Base-by-base conservation (phyloP, 177 flowering plant species). In the Tripterygium wilfordii region DNA sequence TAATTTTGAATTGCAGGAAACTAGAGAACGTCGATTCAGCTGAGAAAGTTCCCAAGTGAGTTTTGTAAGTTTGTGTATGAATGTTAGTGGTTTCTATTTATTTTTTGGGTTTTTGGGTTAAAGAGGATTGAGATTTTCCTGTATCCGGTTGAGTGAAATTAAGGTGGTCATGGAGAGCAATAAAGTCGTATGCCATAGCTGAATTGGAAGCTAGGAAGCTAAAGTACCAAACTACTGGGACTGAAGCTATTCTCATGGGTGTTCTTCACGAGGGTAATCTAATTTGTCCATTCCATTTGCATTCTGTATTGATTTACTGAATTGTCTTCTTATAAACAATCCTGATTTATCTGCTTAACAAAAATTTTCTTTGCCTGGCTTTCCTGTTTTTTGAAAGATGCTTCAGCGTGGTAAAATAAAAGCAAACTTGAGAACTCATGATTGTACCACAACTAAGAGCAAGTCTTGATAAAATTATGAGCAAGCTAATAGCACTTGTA, bases 201-300 rank as follows among this genome's bases (percentile, higher is more conserved):
- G 77, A 70, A 51, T 42, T 74, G 62, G 79, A 79, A 60, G 79
- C 77, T 2, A 63, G 77, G 58, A 76, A 79, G 71, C 62, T 79
- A 38, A 80, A 64, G 63, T 76, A 64, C 10, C 54, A 75, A 24
- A 79, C 41, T 20, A 79, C 82, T 3, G 91, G 95, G 24, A 83
- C 87, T 1, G 96, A 85, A 51, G 65, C 80, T 49, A 63, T 88
- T 50, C 74, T 88, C 29, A 70, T 85, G 90, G 91, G 91, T 4
- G 76, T 88, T 32, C 64, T 83, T 41, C 39, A 69, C 52, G 88
- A 88, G 45, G 95, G 95, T 88, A 47, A 39, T 22, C 13, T 2
- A 1, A 1, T 18, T 31, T 23, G 18, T 26, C 15, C 2, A 2
- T 3, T 13, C 9, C 10, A 8, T 17, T 22, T 33, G 21, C 5